A percentile compares a stretch with the other conserved stretches of the same genome.
Evolutionary conservation across 192 early-diverging fungal species (phyloP).

Genomic region (Haplosporangium gracile): DNA sequence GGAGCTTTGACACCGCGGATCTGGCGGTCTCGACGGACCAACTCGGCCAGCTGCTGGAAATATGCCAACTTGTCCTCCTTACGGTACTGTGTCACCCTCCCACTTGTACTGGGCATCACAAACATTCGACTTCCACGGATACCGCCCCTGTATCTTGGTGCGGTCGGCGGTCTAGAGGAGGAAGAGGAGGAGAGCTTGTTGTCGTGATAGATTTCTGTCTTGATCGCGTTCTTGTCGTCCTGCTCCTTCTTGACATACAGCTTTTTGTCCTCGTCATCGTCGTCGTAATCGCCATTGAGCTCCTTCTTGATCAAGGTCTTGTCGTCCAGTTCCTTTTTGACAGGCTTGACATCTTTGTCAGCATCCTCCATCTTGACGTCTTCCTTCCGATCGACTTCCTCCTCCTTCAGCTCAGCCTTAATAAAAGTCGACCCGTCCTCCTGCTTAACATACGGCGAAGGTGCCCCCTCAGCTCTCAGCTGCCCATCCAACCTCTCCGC

Average conservation of each 20-base stretch:
- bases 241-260: slow-evolving; percentile 3
- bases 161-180: background rate
- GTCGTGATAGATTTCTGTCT: background rate
- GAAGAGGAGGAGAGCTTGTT: background rate
- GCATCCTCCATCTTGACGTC: slow-evolving; percentile 27
- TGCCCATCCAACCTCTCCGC: slow-evolving; percentile 9
- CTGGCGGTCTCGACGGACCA: slow-evolving; percentile 41
- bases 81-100: slow-evolving; percentile 72
- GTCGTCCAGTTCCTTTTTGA: slow-evolving; percentile 10
- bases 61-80: slow-evolving; percentile 73
- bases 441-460: slow-evolving; percentile 9
- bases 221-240: background rate
- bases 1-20: slow-evolving; percentile 35
- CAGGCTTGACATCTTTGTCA: background rate
- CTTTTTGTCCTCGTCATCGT: background rate
- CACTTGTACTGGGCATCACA: slow-evolving; percentile 82
- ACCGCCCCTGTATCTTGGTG: slow-evolving; percentile 5
- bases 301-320: slow-evolving; percentile 13
- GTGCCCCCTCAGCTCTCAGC: slow-evolving; percentile 16
- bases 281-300: background rate
- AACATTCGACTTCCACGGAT: slow-evolving; percentile 61
- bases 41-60: slow-evolving; percentile 47
- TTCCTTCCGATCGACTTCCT: background rate
- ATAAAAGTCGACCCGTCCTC: background rate
- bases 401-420: slow-evolving; percentile 18